Conservation (phyloP, 2,329 filamentous ascomycete species). For the Colletotrichum sp. region DNA sequence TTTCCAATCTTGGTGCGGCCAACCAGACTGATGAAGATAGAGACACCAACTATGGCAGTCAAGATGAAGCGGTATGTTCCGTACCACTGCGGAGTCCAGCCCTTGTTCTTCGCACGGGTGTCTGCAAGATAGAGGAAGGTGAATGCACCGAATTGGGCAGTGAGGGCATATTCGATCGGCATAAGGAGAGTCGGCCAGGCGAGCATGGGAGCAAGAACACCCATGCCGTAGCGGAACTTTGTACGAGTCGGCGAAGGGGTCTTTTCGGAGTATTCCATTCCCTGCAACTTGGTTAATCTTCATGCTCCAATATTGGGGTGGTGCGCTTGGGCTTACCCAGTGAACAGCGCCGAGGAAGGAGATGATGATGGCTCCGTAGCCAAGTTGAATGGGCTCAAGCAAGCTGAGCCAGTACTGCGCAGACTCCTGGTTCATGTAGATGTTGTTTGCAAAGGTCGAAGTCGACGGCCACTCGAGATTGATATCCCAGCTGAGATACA, state of each 20-base stretch:
- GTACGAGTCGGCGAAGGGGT: conserved; percentile 65
- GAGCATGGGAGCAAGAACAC: conserved; percentile 77
- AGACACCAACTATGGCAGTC: conserved; percentile 85
- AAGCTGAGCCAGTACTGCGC: conserved; percentile 75
- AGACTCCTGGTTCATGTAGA: conserved; percentile 71
- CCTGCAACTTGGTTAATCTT: conserved; percentile 39
- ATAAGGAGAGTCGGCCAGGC: conserved; percentile 92
- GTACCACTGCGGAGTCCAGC: conserved; percentile 89
- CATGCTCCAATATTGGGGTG: not conserved
- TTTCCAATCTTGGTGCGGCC: conserved; percentile 77
- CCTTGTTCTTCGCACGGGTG: conserved; percentile 70
- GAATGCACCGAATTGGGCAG: conserved; percentile 85
- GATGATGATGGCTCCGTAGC: conserved; percentile 90
- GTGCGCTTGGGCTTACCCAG: conserved; percentile 60
- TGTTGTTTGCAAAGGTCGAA: conserved; percentile 66
- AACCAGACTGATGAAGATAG: conserved; percentile 81
- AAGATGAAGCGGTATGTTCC: conserved; percentile 88
- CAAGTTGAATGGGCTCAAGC: conserved; percentile 87
- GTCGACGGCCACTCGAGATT: conserved; percentile 70
- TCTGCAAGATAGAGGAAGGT: conserved; percentile 87
- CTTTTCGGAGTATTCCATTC: conserved; percentile 82
- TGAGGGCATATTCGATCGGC: conserved; percentile 84
- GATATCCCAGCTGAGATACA: conserved; percentile 83
- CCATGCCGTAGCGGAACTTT: conserved; percentile 82
- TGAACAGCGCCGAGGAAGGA: conserved; percentile 94